Percentiles rank a stretch among this genome's conserved stretches.
Conservation (phyloP, 345 rosid genomes). For the Lepidium africanum region DNA sequence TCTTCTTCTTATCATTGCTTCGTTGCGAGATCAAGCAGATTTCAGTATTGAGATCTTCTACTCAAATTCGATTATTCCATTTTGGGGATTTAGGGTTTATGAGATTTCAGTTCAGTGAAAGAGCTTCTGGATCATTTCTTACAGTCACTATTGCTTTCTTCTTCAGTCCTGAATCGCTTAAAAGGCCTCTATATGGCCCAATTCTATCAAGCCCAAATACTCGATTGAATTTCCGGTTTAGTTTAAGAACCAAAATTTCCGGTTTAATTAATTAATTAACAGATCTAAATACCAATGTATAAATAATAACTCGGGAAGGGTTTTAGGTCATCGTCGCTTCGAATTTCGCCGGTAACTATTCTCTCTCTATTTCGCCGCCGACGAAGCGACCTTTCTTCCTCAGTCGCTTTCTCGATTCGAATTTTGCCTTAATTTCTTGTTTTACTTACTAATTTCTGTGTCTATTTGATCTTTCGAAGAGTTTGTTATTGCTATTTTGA, state of each 20-base stretch:
- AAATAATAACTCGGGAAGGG: background rate
- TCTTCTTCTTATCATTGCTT: conserved; percentile 48
- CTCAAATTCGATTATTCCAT: background rate
- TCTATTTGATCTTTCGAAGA: background rate
- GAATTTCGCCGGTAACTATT: conserved; percentile 10
- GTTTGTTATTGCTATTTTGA: background rate
- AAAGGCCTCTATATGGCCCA: conserved; percentile 1
- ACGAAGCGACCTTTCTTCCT: background rate
- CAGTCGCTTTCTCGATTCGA: background rate
- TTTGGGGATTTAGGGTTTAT: conserved; percentile 31
- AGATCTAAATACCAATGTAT: background rate
- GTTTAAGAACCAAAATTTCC: background rate
- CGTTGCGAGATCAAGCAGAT: background rate
- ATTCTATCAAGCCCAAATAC: background rate
- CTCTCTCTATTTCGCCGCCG: conserved; percentile 1
- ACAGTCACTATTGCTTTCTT: background rate
- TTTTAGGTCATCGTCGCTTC: conserved; percentile 6
- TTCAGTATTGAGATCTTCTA: background rate
- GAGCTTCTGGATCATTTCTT: background rate
- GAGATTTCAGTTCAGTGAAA: background rate
- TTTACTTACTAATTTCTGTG: background rate
- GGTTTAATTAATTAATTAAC: background rate
- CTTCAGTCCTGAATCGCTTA: background rate
- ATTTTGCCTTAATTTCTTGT: background rate
- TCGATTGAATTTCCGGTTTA: background rate